A percentile compares a stretch with the other conserved stretches of the same genome.
phyloP scores from a whole-genome alignment of 352 stramenopile species.

The Globisporangium yorkense region DNA sequence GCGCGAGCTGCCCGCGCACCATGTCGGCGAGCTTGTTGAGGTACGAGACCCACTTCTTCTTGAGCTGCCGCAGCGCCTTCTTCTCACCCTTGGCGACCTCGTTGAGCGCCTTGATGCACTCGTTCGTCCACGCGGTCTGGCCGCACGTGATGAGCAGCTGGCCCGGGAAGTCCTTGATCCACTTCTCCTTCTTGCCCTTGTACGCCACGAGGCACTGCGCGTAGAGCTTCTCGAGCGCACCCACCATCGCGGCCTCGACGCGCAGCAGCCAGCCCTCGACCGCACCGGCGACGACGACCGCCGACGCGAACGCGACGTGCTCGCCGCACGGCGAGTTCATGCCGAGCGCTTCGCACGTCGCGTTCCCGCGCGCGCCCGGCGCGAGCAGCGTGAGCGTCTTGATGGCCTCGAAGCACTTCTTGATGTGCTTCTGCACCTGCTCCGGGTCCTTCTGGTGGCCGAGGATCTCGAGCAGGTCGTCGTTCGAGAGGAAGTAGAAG shows the following conservation, averaged over 20 bases:
- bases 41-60: conserved; percentile 93
- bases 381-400: conserved; percentile 70
- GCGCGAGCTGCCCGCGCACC: conserved; percentile 84
- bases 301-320: conserved; percentile 75
- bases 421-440: conserved; percentile 89
- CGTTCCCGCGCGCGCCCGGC: conserved; percentile 65
- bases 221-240: conserved; percentile 82
- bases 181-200: conserved; percentile 94
- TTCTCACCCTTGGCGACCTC: conserved; percentile 89
- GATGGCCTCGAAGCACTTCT: conserved; percentile 91
- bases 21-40: conserved; percentile 93
- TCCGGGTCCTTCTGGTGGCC: conserved; percentile 85
- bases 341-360: conserved; percentile 81
- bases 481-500: conserved; percentile 89
- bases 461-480: conserved; percentile 83
- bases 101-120: conserved; percentile 92
- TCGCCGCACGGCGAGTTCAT: conserved; percentile 91
- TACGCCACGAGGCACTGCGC: conserved; percentile 80
- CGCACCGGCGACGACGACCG: conserved; percentile 85
- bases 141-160: conserved; percentile 92
- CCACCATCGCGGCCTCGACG: conserved; percentile 82
- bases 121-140: conserved; percentile 90
- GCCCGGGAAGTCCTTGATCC: conserved; percentile 92
- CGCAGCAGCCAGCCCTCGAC: conserved; percentile 89
- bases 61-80: conserved; percentile 87